A percentile compares a stretch with the other conserved stretches of the same genome.
These are phyloP conservation scores for Fusarium tupiense DNA, from an alignment of 2,329 filamentous ascomycete genomes.

Conservation along the genomic window DNA sequence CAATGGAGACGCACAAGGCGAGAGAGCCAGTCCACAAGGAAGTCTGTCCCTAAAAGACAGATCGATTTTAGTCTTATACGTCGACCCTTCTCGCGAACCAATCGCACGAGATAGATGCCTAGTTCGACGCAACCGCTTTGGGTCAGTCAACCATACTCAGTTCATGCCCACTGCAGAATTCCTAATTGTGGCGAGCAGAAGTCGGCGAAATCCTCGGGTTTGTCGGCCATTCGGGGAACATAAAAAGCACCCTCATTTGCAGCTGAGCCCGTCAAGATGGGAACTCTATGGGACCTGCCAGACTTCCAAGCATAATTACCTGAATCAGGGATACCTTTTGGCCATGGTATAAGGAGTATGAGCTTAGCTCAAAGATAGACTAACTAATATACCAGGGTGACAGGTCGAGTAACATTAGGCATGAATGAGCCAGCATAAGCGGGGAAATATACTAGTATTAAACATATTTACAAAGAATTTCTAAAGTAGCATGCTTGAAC, in stretches of 20 bases:
- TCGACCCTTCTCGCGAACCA: too few species aligned
- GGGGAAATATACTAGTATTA: not conserved
- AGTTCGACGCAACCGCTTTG: not conserved
- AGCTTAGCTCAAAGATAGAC: not conserved
- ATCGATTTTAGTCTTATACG: not conserved
- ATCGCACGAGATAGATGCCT: not conserved
- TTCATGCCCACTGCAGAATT: not conserved
- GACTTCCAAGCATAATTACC: conserved; percentile 40
- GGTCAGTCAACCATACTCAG: not conserved
- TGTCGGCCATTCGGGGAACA: conserved; percentile 32
- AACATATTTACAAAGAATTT: not conserved
- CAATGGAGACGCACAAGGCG: not conserved
- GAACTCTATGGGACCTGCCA: conserved; percentile 45
- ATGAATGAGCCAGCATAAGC: too few species aligned
- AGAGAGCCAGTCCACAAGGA: not conserved
- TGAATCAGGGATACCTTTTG: not conserved
- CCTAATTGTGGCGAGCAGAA: conserved; percentile 28
- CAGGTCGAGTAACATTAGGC: too few species aligned
- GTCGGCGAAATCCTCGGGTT: conserved; percentile 35
- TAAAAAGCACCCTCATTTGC: conserved; percentile 47
- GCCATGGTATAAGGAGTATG: not conserved
- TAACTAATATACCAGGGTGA: rapidly evolving
- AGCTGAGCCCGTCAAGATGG: conserved; percentile 44
- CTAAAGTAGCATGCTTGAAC: not conserved
- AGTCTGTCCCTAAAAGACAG: not conserved